phyloP scores from a whole-genome alignment of 2,329 filamentous ascomycete species.

The Fusarium dlaminii region DNA sequence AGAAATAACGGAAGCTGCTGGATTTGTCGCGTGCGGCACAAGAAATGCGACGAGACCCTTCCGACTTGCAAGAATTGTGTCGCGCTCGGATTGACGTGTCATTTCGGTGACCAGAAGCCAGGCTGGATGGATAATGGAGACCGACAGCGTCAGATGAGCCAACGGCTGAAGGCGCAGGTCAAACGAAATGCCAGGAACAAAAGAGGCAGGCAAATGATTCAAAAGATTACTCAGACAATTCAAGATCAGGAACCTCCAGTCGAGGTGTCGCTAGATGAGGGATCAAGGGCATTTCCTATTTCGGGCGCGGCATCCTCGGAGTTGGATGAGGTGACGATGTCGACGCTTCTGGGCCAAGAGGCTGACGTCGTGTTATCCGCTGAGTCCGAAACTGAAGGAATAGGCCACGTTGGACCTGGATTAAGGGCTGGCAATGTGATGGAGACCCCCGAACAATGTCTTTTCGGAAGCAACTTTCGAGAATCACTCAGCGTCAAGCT shows the following conservation, averaged over 20 bases:
- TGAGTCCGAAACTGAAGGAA: too few species aligned
- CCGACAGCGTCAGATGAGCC: constrained; percentile 37
- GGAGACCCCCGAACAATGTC: background rate
- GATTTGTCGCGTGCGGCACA: constrained; percentile 22
- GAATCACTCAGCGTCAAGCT: background rate
- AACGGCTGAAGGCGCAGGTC: constrained; percentile 38
- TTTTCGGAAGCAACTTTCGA: background rate
- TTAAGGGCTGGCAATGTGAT: too few species aligned
- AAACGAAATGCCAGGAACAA: constrained; percentile 36
- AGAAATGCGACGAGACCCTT: constrained; percentile 14
- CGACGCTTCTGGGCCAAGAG: too few species aligned
- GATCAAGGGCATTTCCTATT: too few species aligned
- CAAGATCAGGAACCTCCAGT: background rate
- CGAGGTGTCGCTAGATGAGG: too few species aligned
- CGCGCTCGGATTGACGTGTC: constrained; percentile 58
- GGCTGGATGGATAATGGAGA: constrained; percentile 57
- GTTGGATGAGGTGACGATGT: too few species aligned
- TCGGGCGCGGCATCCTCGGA: too few species aligned
- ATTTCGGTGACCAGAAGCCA: constrained; percentile 55
- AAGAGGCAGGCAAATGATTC: constrained; percentile 45
- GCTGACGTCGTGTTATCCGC: too few species aligned
- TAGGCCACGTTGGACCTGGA: too few species aligned
- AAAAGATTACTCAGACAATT: background rate
- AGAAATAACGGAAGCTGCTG: constrained; percentile 11
- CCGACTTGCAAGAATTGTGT: constrained; percentile 46